Percentiles rank a stretch among this genome's conserved stretches.
These are phyloP conservation scores for Sugiyamaella pinicola DNA, from an alignment of 1,139 yeast species.

Conservation along the genomic window DNA sequence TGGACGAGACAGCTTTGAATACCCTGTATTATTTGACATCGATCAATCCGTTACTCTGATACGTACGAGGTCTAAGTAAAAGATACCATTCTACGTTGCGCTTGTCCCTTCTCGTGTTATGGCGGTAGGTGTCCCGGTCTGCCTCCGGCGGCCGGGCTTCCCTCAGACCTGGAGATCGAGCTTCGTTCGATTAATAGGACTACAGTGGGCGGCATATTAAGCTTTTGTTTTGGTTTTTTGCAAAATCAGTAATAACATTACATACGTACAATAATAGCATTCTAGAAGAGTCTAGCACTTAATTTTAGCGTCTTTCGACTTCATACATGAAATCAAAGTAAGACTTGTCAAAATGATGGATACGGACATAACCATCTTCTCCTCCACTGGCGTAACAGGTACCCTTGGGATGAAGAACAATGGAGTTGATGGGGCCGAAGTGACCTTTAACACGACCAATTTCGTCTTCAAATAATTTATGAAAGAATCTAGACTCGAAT, in stretches of 20 bases:
- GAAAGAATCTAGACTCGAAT: conserved; percentile 95
- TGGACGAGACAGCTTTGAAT: conserved; percentile 4
- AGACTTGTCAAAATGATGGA: conserved; percentile 88
- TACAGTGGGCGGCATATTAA: too few relatives aligned
- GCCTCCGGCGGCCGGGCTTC: too few relatives aligned
- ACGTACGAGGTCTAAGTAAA: conserved; percentile 8
- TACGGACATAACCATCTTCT: conserved; percentile 96
- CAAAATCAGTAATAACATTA: conserved; percentile 5
- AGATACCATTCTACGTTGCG: background rate
- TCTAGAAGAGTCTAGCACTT: conserved; percentile 10
- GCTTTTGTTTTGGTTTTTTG: too few relatives aligned
- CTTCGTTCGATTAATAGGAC: background rate
- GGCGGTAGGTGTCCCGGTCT: too few relatives aligned
- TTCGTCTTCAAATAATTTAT: conserved; percentile 92
- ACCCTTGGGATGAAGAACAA: conserved; percentile 95
- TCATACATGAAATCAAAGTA: conserved; percentile 92
- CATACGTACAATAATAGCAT: conserved; percentile 14
- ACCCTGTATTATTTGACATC: conserved; percentile 16
- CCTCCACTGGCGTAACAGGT: conserved; percentile 94
- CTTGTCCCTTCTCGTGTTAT: too few relatives aligned
- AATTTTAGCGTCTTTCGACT: conserved; percentile 58
- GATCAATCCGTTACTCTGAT: conserved; percentile 10
- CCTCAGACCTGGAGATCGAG: too few relatives aligned
- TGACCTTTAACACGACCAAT: conserved; percentile 98
- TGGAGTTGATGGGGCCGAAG: conserved; percentile 95